A percentile compares a stretch with the other conserved stretches of the same genome.
Conservation (phyloP, 192 early-diverging fungal species). For the Backusella australiensis region DNA sequence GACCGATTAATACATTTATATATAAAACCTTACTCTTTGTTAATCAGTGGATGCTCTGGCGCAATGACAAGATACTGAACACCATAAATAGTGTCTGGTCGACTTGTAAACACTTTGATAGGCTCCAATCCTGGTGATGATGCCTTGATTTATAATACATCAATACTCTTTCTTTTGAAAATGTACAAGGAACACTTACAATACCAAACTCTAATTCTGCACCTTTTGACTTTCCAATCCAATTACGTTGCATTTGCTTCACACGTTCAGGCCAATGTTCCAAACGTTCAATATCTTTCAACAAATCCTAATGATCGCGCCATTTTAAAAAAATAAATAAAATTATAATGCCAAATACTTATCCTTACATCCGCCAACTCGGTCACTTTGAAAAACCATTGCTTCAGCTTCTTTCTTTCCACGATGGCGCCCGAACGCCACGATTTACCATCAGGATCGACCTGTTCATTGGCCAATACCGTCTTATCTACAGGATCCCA, state of each 20-base stretch:
- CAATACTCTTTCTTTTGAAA: neutral
- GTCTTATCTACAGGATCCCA: constrained; percentile 98
- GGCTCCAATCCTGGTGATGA: neutral
- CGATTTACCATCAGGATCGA: constrained; percentile 80
- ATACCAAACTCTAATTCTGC: constrained; percentile 66
- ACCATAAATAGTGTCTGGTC: constrained; percentile 76
- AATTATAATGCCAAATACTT: neutral
- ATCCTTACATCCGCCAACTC: constrained; percentile 69
- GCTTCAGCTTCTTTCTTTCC: constrained; percentile 77
- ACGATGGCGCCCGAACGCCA: constrained; percentile 93
- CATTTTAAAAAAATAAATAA: too few relatives aligned
- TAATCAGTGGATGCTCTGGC: constrained; percentile 50
- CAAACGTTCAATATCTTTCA: constrained; percentile 71
- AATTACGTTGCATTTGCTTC: constrained; percentile 85
- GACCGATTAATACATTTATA: too few relatives aligned
- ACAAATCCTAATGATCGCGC: constrained; percentile 45
- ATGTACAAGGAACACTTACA: constrained; percentile 13
- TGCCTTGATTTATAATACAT: neutral
- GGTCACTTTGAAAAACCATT: constrained; percentile 94
- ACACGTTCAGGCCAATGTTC: constrained; percentile 88
- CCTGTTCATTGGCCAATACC: constrained; percentile 95
- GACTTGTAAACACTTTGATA: constrained; percentile 72
- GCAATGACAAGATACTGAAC: constrained; percentile 71
- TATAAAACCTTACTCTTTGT: constrained; percentile 19
- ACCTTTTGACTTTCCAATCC: constrained; percentile 90